Percentiles rank a stretch among this genome's conserved stretches.
Conservation (phyloP, 257 asterid genomes). For the Ligustrum vulgare region DNA sequence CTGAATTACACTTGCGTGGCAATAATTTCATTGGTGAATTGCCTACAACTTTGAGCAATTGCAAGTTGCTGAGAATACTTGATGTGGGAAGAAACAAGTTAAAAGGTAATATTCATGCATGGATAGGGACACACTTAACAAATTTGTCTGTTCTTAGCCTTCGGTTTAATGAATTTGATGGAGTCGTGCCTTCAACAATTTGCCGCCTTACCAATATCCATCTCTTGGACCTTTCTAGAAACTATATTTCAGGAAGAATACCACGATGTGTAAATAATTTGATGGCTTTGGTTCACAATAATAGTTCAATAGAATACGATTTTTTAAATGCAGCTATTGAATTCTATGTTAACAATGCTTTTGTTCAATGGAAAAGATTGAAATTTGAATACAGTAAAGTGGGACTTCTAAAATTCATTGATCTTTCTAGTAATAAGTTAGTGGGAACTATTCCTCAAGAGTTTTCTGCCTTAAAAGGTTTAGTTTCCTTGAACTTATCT, state of each 20-base stretch:
- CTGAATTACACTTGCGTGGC: background rate
- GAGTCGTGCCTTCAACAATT: slow-evolving; percentile 22
- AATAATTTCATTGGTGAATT: slow-evolving; percentile 23
- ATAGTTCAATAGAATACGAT: too few relatives aligned
- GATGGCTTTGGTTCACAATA: background rate
- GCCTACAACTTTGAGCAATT: slow-evolving; percentile 11
- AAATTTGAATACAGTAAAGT: slow-evolving; percentile 16
- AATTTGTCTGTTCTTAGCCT: background rate
- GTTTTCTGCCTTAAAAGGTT: slow-evolving; percentile 21
- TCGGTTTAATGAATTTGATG: slow-evolving; percentile 23
- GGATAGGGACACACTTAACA: slow-evolving; percentile 9
- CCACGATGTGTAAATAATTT: slow-evolving; percentile 32
- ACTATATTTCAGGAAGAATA: slow-evolving; percentile 21
- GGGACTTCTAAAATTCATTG: slow-evolving; percentile 27
- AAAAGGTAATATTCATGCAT: slow-evolving; percentile 18
- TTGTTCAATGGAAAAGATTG: slow-evolving; percentile 31
- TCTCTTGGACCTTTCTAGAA: slow-evolving; percentile 33
- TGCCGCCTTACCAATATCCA: slow-evolving; percentile 19
- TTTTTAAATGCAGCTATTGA: too few relatives aligned
- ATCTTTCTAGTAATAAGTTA: slow-evolving; percentile 35
- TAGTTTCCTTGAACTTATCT: slow-evolving; percentile 32
- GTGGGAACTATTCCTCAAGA: slow-evolving; percentile 29
- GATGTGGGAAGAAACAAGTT: slow-evolving; percentile 24
- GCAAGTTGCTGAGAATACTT: background rate
- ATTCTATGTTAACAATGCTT: background rate